A percentile compares a stretch with the other conserved stretches of the same genome.
phyloP scores from a whole-genome alignment of 1,139 yeast genomes.

The Yamadazyma songkhlaensis region DNA sequence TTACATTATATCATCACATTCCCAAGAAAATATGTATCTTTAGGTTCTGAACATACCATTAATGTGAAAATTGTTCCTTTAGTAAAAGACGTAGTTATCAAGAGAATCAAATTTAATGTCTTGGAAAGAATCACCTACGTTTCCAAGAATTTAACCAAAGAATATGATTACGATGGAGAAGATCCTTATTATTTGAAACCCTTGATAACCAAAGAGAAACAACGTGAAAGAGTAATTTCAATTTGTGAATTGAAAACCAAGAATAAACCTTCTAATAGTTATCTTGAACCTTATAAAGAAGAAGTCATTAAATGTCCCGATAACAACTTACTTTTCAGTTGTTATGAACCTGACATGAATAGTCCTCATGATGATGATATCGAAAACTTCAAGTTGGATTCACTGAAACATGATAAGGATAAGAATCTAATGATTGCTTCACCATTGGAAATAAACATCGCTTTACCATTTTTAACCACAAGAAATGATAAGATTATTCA shows the following conservation, averaged over 20 bases:
- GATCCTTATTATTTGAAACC: slow-evolving; percentile 35
- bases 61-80: slow-evolving; percentile 73
- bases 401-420: background rate
- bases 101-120: slow-evolving; percentile 69
- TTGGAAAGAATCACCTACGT: slow-evolving; percentile 70
- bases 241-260: slow-evolving; percentile 63
- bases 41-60: slow-evolving; percentile 61
- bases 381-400: slow-evolving; percentile 13
- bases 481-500: slow-evolving; percentile 30
- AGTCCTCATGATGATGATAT: slow-evolving; percentile 13
- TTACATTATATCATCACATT: slow-evolving; percentile 75
- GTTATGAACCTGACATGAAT: slow-evolving; percentile 37
- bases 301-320: slow-evolving; percentile 56
- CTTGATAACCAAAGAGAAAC: slow-evolving; percentile 20
- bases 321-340: slow-evolving; percentile 58
- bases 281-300: slow-evolving; percentile 55
- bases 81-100: slow-evolving; percentile 63
- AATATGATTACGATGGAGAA: slow-evolving; percentile 55
- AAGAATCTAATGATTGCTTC: slow-evolving; percentile 35
- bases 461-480: slow-evolving; percentile 47
- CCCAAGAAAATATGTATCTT: slow-evolving; percentile 70
- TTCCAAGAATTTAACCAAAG: slow-evolving; percentile 52
- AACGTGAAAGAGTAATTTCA: slow-evolving; percentile 54
- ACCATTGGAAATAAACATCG: slow-evolving; percentile 45
- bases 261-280: slow-evolving; percentile 32